Evolutionary conservation across 176 grass and related monocot genomes (phyloP).

Genomic region (Aegilops tauschii): DNA sequence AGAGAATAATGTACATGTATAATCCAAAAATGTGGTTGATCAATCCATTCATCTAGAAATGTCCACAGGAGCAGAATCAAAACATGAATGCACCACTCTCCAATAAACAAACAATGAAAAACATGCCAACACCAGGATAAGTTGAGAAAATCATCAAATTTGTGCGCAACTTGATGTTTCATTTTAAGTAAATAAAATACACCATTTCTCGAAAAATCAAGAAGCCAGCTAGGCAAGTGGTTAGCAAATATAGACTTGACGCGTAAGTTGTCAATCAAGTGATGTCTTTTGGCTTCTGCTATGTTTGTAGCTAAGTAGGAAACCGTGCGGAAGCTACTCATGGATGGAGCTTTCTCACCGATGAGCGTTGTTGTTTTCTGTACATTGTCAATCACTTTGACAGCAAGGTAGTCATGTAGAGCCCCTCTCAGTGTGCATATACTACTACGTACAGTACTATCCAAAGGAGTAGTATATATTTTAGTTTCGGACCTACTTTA

Average conservation of each 20-base stretch:
- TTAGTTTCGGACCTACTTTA: background rate
- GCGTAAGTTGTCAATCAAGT: background rate
- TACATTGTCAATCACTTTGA: background rate
- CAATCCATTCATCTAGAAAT: too few species aligned
- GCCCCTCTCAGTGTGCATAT: background rate
- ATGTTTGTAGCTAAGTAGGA: background rate
- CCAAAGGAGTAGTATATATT: background rate
- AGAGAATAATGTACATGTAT: too few species aligned
- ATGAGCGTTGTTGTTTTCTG: background rate
- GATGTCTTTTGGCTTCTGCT: background rate
- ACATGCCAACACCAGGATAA: too few species aligned
- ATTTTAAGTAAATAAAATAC: too few species aligned
- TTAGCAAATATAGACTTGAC: background rate
- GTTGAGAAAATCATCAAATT: too few species aligned
- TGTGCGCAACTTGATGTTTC: too few species aligned
- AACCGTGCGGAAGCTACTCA: background rate
- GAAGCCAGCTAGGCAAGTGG: background rate
- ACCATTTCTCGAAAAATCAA: background rate
- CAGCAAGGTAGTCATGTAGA: background rate
- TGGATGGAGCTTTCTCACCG: background rate
- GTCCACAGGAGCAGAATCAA: too few species aligned
- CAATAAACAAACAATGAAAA: too few species aligned
- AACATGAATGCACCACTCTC: too few species aligned
- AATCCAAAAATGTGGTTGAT: too few species aligned
- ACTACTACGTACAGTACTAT: too few species aligned